Evolutionary conservation across 73 alveolate species (phyloP), one percentile per base, ranked within the genome.

Genomic region (Paramecium tetraurelia): DNA sequence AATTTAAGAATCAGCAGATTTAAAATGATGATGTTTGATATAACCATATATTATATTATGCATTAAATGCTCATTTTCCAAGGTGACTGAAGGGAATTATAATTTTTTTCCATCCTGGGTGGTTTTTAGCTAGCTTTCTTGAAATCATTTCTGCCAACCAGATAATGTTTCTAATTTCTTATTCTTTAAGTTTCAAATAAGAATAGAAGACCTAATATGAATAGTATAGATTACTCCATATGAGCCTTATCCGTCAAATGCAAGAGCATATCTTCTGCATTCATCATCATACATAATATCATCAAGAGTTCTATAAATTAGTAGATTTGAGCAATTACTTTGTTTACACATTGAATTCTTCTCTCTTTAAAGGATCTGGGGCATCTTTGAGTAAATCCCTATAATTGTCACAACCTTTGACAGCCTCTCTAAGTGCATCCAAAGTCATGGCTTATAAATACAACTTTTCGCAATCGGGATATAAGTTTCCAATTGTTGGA

Each of bases 61-160:
- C 33, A 53, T 18, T 53, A 18, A 16, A 53, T 53, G 2, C 31
- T 53, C 90, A 80, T 46, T 80, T 80, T 43, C 90, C 57, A 7
- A 80, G 57, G 24, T 80, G 90, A 44, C 76, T 44, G 57, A 89
- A 89, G 40, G 94, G 94, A 46, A 89, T 72, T 5, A 89, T 97
- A 94, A 93, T 96, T 76, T 96, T 97, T 89, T 96, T 96, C 98
- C 98, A 96, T 24, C 98, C 97, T 89, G 97, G 98, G 87, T 95
- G 93, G 18, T 97, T 94, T 80, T 96, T 94, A 31, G 98, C 98
- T 41, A 96, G 95, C 70, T 95, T 97, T 59, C 97, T 93, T 35
- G 99, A 94, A 53, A 96, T 95, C 96, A 97, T 94, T 89, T 97
- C 99, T 41, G 99, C 99, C 53, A 97, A 94, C 98, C 98, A 95